A percentile compares a stretch with the other conserved stretches of the same genome.
phyloP scores from a whole-genome alignment of 106 monocot genomes.

The Allium sativum region DNA sequence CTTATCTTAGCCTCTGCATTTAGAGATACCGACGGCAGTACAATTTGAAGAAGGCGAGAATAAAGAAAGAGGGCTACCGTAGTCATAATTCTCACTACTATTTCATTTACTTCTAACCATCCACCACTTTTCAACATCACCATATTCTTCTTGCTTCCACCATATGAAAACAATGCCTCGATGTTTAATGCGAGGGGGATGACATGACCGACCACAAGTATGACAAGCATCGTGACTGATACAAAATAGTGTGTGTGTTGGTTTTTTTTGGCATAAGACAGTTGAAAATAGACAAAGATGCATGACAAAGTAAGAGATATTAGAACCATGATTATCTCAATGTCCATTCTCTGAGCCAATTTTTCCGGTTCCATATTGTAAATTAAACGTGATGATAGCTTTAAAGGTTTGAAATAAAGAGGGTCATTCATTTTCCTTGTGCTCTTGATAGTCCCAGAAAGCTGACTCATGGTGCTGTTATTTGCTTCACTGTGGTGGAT shows the following conservation, averaged over 20 bases:
- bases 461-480: conserved; percentile 13
- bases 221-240: conserved; percentile 53
- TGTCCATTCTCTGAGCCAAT: conserved; percentile 49
- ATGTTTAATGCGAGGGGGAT: conserved; percentile 55
- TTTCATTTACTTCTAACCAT: conserved; percentile 76
- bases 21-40: conserved; percentile 36
- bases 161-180: conserved; percentile 29
- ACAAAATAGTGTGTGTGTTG: conserved; percentile 42
- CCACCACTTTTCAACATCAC: conserved; percentile 41
- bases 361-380: conserved; percentile 25
- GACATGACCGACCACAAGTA: conserved; percentile 53
- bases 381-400: conserved; percentile 31
- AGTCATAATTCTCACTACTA: conserved; percentile 57
- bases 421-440: conserved; percentile 37
- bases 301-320: conserved; percentile 48
- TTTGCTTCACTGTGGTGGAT: conserved; percentile 13
- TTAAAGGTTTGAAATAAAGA: conserved; percentile 42
- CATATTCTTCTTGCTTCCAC: conserved; percentile 23
- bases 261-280: conserved; percentile 41
- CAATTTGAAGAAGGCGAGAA: conserved; percentile 45
- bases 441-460: conserved; percentile 50
- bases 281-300: conserved; percentile 42
- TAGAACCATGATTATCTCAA: conserved; percentile 53
- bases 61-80: conserved; percentile 64
- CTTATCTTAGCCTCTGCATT: conserved; percentile 1